A percentile compares a stretch with the other conserved stretches of the same genome.
Evolutionary conservation across 441 rosid genomes (phyloP).

Genomic region (Aleurites moluccanus): DNA sequence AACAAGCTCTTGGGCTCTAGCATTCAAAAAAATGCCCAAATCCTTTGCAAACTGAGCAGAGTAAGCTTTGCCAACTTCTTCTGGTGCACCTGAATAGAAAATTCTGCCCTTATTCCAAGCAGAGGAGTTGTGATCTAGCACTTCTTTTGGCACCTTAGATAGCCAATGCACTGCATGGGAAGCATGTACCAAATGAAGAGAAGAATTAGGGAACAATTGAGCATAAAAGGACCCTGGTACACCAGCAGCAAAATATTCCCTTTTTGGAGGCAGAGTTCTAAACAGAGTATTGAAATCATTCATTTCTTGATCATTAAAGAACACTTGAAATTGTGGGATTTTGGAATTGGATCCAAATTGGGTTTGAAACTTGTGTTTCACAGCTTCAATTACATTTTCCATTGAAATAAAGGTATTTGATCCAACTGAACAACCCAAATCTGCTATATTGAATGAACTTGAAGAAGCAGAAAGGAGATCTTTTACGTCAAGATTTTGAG

Average conservation of each 20-base stretch:
- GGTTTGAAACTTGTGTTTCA: slow-evolving; percentile 13
- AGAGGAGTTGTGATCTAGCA: slow-evolving; percentile 19
- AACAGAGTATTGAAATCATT: slow-evolving; percentile 45
- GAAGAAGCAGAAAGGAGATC: slow-evolving; percentile 17
- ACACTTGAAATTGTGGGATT: slow-evolving; percentile 28
- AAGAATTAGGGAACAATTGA: slow-evolving; percentile 29
- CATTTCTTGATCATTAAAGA: slow-evolving; percentile 31
- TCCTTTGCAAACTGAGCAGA: slow-evolving; percentile 24
- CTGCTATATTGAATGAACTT: slow-evolving; percentile 15
- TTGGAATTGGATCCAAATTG: neutral
- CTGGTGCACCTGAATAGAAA: slow-evolving; percentile 19
- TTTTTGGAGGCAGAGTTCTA: slow-evolving; percentile 22
- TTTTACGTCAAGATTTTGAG: slow-evolving; percentile 43
- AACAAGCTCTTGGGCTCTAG: slow-evolving; percentile 31
- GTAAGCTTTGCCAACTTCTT: slow-evolving; percentile 20
- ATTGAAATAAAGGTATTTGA: slow-evolving; percentile 22
- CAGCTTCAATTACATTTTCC: slow-evolving; percentile 19
- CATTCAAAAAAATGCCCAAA: slow-evolving; percentile 12
- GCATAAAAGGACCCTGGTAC: slow-evolving; percentile 33
- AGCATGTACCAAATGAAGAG: slow-evolving; percentile 29
- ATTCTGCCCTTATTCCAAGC: slow-evolving; percentile 32
- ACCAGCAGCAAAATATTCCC: slow-evolving; percentile 24
- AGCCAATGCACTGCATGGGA: slow-evolving; percentile 37
- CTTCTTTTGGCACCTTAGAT: slow-evolving; percentile 24
- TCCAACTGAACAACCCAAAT: slow-evolving; percentile 29